Evolutionary conservation across 805 yeast genomes (phyloP).

Genomic region (Cyberlindnera lachancei): DNA sequence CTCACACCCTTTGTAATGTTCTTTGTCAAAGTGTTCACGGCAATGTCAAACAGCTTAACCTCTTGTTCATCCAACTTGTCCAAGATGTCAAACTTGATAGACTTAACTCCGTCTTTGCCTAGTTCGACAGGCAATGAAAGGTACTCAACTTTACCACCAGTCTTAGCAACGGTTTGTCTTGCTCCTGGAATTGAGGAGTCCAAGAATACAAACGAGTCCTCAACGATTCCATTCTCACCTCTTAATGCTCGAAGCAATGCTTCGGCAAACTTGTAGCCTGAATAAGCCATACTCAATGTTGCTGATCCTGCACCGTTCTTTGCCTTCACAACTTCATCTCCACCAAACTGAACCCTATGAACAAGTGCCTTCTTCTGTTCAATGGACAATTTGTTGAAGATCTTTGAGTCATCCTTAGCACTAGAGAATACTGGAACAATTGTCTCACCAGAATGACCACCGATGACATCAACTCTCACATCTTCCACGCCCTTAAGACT

Average conservation of each 20-base stretch:
- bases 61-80: slow-evolving; percentile 43
- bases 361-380: slow-evolving; percentile 38
- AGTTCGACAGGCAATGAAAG: slow-evolving; percentile 60
- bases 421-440: slow-evolving; percentile 65
- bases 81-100: slow-evolving; percentile 47
- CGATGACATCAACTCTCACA: slow-evolving; percentile 37
- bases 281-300: slow-evolving; percentile 92
- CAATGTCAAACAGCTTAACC: slow-evolving; percentile 45
- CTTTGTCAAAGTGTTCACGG: slow-evolving; percentile 44
- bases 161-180: slow-evolving; percentile 15
- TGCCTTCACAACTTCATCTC: slow-evolving; percentile 95
- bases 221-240: slow-evolving; percentile 29
- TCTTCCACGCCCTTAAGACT: slow-evolving; percentile 35
- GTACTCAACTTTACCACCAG: slow-evolving; percentile 28
- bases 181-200: slow-evolving; percentile 27
- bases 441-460: slow-evolving; percentile 95
- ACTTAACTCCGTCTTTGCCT: slow-evolving; percentile 45
- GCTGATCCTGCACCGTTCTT: slow-evolving; percentile 95
- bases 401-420: slow-evolving; percentile 8
- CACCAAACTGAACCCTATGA: slow-evolving; percentile 91
- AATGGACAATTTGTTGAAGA: slow-evolving; percentile 15
- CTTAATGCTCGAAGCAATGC: slow-evolving; percentile 26
- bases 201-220: slow-evolving; percentile 46
- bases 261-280: slow-evolving; percentile 77
- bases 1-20: slow-evolving; percentile 54